Base-by-base conservation (phyloP, 345 rosid genomes). In the Laguncularia racemosa region DNA sequence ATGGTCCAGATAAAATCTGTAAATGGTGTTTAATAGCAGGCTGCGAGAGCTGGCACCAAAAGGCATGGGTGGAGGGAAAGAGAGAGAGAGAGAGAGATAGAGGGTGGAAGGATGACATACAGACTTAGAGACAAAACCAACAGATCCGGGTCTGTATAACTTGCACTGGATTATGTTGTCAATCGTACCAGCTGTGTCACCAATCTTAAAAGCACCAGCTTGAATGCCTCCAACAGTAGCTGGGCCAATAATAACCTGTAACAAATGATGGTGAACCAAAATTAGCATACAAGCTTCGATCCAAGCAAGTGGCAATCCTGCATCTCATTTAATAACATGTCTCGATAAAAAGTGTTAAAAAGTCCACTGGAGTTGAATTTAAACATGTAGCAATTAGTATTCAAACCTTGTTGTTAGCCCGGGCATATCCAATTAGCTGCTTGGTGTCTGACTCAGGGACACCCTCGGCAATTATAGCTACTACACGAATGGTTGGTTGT, bases 151-250 rank as follows among this genome's bases (percentile, higher is more conserved):
- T 68, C 97, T 80, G 88, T 89, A 92, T 48, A 92, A 75, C 77
- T 83, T 92, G 96, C 97, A 81, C 6, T 87, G 80, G 68, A 89
- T 80, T 56, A 89, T 86, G 69, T 92, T 92, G 63, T 89, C 98
- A 56, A 89, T 81, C 57, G 98, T 92, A 72, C 98, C 98, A 44
- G 98, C 97, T 74, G 98, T 92, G 78, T 92, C 98, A 51, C 98
- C 98, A 38, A 92, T 92, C 76, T 89, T 92, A 76, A 92, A 89
- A 57, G 98, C 97, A 65, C 98, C 98, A 67, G 91, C 98, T 80
- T 89, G 97, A 68, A 89, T 69, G 61, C 98, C 98, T 76, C 98
- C 98, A 52, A 92, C 98, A 15, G 98, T 89, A 63, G 98, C 98
- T 19, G 98, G 98, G 57, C 98, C 98, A 58, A 92, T 84, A 66